These are phyloP conservation scores for Hypomyces rosellus DNA, from an alignment of 2,329 filamentous ascomycete species.

Conservation along the genomic window DNA sequence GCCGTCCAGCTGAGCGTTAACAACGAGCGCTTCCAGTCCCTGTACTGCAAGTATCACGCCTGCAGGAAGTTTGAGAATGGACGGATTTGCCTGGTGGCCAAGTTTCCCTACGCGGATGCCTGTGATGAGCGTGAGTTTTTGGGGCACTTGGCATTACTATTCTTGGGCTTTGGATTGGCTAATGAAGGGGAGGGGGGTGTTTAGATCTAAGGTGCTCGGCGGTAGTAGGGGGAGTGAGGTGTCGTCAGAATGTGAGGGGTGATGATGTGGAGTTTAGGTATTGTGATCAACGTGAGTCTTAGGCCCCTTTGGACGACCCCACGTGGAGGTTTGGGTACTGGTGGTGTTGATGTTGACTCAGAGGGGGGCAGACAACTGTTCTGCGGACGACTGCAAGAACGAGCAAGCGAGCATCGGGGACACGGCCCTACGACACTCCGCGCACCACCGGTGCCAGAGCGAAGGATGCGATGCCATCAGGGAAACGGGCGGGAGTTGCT, in stretches of 20 bases:
- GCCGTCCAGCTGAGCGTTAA: conserved; percentile 12
- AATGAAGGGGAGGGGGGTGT: neutral
- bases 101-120: conserved; percentile 16
- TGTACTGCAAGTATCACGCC: conserved; percentile 20
- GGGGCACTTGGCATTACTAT: no score
- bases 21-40: conserved; percentile 14
- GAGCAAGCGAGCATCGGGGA: conserved; percentile 15
- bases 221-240: conserved; percentile 18
- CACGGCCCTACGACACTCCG: conserved; percentile 20
- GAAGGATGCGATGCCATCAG: conserved; percentile 17
- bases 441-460: conserved; percentile 22
- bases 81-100: conserved; percentile 16
- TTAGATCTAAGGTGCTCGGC: conserved; percentile 20
- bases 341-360: neutral
- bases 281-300: conserved; percentile 19
- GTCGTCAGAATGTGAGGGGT: conserved; percentile 17
- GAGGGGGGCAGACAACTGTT: conserved; percentile 21
- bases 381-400: conserved; percentile 18
- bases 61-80: conserved; percentile 21
- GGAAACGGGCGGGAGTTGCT: conserved; percentile 16
- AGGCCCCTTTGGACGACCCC: neutral
- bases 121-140: conserved; percentile 20
- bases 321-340: neutral
- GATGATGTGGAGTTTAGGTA: conserved; percentile 15
- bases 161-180: neutral